Base-by-base conservation (phyloP, 768 basidiomycete species). In the Podaxis mareebaensis region DNA sequence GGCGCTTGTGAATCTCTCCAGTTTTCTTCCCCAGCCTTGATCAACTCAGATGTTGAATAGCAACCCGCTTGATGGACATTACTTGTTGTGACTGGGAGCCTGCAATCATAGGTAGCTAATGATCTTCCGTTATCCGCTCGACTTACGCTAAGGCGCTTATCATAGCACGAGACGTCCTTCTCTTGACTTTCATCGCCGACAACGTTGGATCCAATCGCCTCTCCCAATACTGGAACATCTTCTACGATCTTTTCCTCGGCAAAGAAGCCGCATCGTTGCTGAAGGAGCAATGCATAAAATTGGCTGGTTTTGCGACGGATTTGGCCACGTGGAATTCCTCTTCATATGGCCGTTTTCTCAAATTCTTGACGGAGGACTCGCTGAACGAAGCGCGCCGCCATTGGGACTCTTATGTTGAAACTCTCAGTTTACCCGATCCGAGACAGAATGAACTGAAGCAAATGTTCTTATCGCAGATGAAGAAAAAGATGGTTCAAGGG, bases 1-100 rank as follows among this genome's bases (percentile, higher is more conserved):
- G 62, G 46, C 11, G 39, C 60, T 24, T 58, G 77, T 78, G 57
- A 63, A 72, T 15, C 4, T n/a, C 3, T 56, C 26, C 30, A 46
- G 22, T 57, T 7, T 26, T 30, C 13, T 26, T 30, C 54, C 13
- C n/a, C 60, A 30, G 13, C 11, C 22, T 17, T 13, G 26, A 28
- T 30, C 22, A 55, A 15, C 53, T 64, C 66, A 60, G 3, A 33
- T 42, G 48, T 39, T 26, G 10, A 24, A 15, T 39, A 74, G 75
- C 60, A 20, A 57, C 63, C 30, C 73, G 81, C 26, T 51, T 52
- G 1, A 64, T 83, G 20, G 83, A 84, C 66, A 78, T 84, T 53
- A 85, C 83, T 13, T 84, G 82, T 60, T 82, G 80, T 58, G 83
- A 85, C 69, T 67, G 72, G 48, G 83, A 85, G 39, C 77, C 82